phyloP scores from a whole-genome alignment of 1,139 yeast species.

The Entelexis sorbosivorans region DNA sequence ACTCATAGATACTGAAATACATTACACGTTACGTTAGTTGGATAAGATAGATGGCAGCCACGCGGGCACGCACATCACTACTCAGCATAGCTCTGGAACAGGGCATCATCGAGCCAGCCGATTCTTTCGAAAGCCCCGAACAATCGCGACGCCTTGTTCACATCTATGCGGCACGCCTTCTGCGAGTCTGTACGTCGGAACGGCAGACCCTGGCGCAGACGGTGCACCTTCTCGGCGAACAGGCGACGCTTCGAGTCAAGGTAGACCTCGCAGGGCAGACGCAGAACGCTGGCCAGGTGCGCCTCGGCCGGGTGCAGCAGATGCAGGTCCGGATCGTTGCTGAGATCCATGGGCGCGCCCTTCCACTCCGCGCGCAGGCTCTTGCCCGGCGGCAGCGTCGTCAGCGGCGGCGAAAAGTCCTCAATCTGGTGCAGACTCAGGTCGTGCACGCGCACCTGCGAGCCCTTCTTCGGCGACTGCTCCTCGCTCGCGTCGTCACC shows the following conservation, averaged over 20 bases:
- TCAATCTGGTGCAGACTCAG: constrained; percentile 32
- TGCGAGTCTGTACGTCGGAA: constrained; percentile 97
- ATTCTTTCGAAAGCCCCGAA: constrained; percentile 90
- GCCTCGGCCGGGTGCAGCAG: constrained; percentile 86
- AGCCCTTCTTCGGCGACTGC: constrained; percentile 1
- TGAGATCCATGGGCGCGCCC: constrained; percentile 91
- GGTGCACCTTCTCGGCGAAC: constrained; percentile 75
- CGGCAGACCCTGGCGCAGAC: constrained; percentile 63
- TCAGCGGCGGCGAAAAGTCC: constrained; percentile 68
- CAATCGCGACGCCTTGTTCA: constrained; percentile 84
- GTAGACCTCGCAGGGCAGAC: constrained; percentile 79
- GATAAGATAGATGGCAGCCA: background rate
- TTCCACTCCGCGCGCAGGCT: constrained; percentile 91
- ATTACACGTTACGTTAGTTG: constrained; percentile 6
- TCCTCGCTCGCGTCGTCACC: constrained; percentile 6
- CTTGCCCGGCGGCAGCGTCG: constrained; percentile 56
- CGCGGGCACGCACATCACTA: constrained; percentile 25
- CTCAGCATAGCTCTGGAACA: constrained; percentile 45
- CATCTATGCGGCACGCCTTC: constrained; percentile 94
- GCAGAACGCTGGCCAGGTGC: constrained; percentile 72
- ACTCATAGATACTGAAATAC: background rate
- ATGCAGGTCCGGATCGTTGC: constrained; percentile 57
- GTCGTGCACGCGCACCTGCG: constrained; percentile 32
- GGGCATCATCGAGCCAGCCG: constrained; percentile 82
- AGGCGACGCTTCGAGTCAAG: constrained; percentile 85